Base-by-base conservation (phyloP, 2,329 filamentous ascomycete species). In the Cladosporium colombiae region DNA sequence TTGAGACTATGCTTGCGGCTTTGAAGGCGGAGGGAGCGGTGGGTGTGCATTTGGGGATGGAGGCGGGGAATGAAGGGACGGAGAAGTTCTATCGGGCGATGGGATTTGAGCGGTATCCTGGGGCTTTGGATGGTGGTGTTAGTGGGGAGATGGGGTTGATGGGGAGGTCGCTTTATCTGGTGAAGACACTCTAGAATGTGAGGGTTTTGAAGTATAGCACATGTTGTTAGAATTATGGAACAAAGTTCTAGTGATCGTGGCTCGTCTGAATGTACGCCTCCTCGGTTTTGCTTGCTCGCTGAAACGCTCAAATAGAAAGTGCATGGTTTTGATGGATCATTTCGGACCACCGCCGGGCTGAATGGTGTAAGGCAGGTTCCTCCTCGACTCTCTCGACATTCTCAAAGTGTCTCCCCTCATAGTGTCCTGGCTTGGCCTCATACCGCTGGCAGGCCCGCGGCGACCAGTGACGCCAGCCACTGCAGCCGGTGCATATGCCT, bases 1-100 rank as follows among this genome's bases (percentile, higher is more conserved):
- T 79, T n/a, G 64, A 71, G n/a, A 66, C 49, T 0, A 71, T 76
- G 25, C 68, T 75, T 44, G 65, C 68, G 3, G 68, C 62, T 14
- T 56, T 76, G 8, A 73, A 70, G 64, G 66, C 56, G 13, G 14
- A 68, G 2, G 74, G 74, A 2, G 74, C 72, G 0, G 53, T 35
- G 0, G 78, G 78, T 0, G 74, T 78, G 35, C 77, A 79, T 71
- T 58, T 79, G 40, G 76, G 73, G 40, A 76, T 79, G 74, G 72
- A 76, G n/a, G 66, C 68, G 57, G 66, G 65, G 46, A 79, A 79
- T 65, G 65, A 62, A 1, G 67, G 70, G 11, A 76, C 72, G 13
- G 70, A 66, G 64, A 69, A 49, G 25, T 68, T 70, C 40, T 66
- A 67, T 50, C 13, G 44, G 50, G 57, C 52, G 29, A 33, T 69